phyloP scores from a whole-genome alignment of 2,329 filamentous ascomycete species.

The Chrysoporthe austroafricana region DNA sequence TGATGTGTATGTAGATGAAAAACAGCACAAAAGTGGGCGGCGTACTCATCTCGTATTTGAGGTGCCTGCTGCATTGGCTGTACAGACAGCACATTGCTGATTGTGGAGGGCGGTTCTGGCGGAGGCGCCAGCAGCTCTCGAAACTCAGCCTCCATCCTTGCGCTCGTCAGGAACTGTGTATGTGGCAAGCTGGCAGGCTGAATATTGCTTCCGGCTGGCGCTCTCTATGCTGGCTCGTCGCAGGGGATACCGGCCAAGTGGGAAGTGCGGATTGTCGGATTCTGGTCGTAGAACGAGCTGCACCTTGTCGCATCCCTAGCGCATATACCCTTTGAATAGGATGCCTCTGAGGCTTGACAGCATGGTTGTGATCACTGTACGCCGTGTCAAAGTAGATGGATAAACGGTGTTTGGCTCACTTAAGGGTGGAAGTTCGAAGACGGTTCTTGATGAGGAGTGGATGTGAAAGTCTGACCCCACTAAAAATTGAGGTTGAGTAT shows the following conservation, averaged over 20 bases:
- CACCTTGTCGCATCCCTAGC: not conserved
- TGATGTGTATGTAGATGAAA: fast-evolving
- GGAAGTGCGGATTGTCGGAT: not conserved
- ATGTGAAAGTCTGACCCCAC: no score
- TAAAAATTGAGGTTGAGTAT: no score
- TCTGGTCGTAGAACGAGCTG: not conserved
- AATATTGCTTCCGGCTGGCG: not conserved
- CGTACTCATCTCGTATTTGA: constrained; percentile 21
- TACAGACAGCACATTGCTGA: constrained; percentile 26
- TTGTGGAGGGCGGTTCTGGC: constrained; percentile 20
- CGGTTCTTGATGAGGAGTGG: no score
- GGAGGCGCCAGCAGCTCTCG: constrained; percentile 13
- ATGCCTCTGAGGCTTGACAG: not conserved
- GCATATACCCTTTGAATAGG: not conserved
- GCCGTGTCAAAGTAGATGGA: not conserved
- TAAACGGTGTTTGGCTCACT: no score
- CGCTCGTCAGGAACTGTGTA: not conserved
- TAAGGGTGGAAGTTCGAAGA: no score
- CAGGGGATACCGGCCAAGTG: not conserved
- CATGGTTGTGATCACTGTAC: not conserved
- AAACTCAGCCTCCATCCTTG: constrained; percentile 25
- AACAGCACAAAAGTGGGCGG: not conserved
- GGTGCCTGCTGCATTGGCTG: constrained; percentile 16
- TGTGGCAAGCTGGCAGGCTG: not conserved
- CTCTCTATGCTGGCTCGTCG: not conserved